Percentiles rank a stretch among this genome's conserved stretches.
Evolutionary conservation across 2,329 filamentous ascomycete genomes (phyloP).

Genomic region (Xylariales sp.): DNA sequence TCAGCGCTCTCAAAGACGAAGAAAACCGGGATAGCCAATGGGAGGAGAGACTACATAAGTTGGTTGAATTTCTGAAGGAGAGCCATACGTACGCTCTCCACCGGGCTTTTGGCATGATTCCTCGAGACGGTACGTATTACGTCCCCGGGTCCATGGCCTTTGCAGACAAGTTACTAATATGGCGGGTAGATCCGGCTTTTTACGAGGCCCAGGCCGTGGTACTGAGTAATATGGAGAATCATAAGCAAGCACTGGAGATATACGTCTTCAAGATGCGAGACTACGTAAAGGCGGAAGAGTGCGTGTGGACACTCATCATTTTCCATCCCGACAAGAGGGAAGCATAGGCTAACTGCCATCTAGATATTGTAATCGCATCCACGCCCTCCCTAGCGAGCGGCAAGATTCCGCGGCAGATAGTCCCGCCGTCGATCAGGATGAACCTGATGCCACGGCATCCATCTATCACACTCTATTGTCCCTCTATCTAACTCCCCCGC

Average conservation of each 20-base stretch:
- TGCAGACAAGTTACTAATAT: slow-evolving; percentile 31
- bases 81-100: slow-evolving; percentile 85
- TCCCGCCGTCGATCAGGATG: slow-evolving; percentile 56
- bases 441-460: slow-evolving; percentile 69
- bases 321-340: background rate
- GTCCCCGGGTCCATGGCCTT: background rate
- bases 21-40: slow-evolving; percentile 60
- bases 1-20: slow-evolving; percentile 59
- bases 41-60: slow-evolving; percentile 69
- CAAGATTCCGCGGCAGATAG: slow-evolving; percentile 38
- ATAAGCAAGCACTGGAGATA: slow-evolving; percentile 95
- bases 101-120: slow-evolving; percentile 80
- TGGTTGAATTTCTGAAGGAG: slow-evolving; percentile 79
- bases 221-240: slow-evolving; percentile 92
- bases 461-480: slow-evolving; percentile 94
- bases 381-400: slow-evolving; percentile 54
- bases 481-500: slow-evolving; percentile 85
- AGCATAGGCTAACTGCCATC: slow-evolving; percentile 28
- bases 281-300: slow-evolving; percentile 93
- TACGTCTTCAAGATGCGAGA: slow-evolving; percentile 95
- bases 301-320: slow-evolving; percentile 51
- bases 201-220: slow-evolving; percentile 92
- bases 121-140: slow-evolving; percentile 72
- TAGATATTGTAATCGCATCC: slow-evolving; percentile 89
- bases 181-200: slow-evolving; percentile 76